phyloP scores from a whole-genome alignment of 2,329 filamentous ascomycete genomes.

The Diaporthe sp. region DNA sequence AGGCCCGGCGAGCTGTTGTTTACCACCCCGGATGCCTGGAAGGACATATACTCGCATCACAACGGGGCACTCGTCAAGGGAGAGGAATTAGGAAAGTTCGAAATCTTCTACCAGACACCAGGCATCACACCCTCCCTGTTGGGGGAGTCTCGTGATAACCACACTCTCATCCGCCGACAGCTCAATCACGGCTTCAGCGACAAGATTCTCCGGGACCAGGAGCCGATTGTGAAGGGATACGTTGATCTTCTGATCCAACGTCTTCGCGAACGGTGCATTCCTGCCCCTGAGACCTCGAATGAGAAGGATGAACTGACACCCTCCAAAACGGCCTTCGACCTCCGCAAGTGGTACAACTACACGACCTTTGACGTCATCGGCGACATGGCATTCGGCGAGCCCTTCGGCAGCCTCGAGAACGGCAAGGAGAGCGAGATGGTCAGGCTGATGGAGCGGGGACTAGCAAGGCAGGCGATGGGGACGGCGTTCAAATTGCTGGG shows the following conservation, averaged over 20 bases:
- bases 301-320: not conserved
- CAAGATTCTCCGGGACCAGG: conserved; percentile 49
- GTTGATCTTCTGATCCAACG: conserved; percentile 46
- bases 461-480: conserved; percentile 40
- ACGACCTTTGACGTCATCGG: conserved; percentile 57
- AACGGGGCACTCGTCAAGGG: conserved; percentile 31
- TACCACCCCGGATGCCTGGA: conserved; percentile 37
- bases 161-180: conserved; percentile 42
- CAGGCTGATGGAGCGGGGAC: conserved; percentile 45
- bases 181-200: conserved; percentile 50
- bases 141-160: conserved; percentile 41
- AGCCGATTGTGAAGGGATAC: conserved; percentile 47
- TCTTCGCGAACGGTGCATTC: conserved; percentile 30
- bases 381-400: conserved; percentile 60
- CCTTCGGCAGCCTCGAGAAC: conserved; percentile 53
- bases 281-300: conserved; percentile 1
- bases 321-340: conserved; percentile 32
- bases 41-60: conserved; percentile 42
- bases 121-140: conserved; percentile 37
- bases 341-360: conserved; percentile 52
- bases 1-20: conserved; percentile 40
- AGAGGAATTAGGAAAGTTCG: conserved; percentile 42
- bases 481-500: conserved; percentile 37
- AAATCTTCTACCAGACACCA: conserved; percentile 34
- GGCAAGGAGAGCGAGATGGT: conserved; percentile 48